Conservation (phyloP, 2,329 filamentous ascomycete species). For the Scopulariopsis brevicaulis region DNA sequence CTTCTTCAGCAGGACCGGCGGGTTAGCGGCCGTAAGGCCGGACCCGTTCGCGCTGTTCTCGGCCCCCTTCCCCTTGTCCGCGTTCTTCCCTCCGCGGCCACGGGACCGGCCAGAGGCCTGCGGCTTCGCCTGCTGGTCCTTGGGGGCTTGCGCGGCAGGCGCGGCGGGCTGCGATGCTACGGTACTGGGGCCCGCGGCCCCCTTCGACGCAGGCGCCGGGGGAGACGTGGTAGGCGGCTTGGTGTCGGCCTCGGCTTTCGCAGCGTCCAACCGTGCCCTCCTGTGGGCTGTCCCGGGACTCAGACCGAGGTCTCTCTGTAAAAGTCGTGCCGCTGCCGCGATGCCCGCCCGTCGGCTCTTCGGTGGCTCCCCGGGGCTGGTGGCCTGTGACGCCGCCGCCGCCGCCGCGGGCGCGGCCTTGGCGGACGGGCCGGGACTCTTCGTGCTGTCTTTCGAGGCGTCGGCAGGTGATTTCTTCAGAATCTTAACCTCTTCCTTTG, state of each 20-base stretch:
- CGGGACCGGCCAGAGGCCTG: conserved; percentile 10
- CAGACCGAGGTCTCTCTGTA: conserved; percentile 55
- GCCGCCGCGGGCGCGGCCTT: conserved; percentile 24
- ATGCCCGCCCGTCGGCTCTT: conserved; percentile 51
- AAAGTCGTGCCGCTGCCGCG: conserved; percentile 49
- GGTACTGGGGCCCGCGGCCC: conserved; percentile 4
- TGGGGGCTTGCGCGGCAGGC: conserved; percentile 7
- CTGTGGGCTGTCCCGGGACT: conserved; percentile 52
- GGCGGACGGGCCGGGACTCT: conserved; percentile 21
- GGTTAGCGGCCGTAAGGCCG: conserved; percentile 12
- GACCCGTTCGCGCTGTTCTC: conserved; percentile 13
- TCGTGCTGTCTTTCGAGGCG: neutral
- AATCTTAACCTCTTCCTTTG: conserved; percentile 52
- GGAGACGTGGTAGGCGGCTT: conserved; percentile 21
- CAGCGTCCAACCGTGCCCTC: conserved; percentile 45
- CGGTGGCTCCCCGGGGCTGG: conserved; percentile 18
- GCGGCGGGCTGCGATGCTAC: conserved; percentile 7
- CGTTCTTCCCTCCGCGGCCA: conserved; percentile 23
- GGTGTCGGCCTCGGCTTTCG: conserved; percentile 38
- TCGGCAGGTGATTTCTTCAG: conserved; percentile 44
- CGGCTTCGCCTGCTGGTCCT: conserved; percentile 5
- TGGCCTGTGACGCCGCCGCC: conserved; percentile 8
- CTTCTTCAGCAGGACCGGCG: conserved; percentile 30
- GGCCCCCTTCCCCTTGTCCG: conserved; percentile 23
- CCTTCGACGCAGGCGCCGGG: neutral